Evolutionary conservation across 495 filamentous ascomycete species (phyloP).

Genomic region (Choiromyces venosus): DNA sequence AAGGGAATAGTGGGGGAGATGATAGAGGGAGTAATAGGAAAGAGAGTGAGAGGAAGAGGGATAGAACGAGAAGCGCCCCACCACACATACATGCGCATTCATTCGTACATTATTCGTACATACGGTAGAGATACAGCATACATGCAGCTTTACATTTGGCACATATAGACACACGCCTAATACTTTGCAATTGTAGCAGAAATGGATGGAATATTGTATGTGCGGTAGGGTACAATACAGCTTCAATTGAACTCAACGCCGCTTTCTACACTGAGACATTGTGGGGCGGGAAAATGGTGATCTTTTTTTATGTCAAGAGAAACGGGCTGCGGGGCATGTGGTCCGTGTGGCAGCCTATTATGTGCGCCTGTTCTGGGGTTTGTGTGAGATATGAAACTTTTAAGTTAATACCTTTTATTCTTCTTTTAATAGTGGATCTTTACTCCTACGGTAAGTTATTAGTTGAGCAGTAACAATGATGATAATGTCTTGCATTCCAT

Average conservation of each 20-base stretch:
- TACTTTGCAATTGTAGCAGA: not conserved
- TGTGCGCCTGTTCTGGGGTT: not conserved
- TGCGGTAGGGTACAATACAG: not conserved
- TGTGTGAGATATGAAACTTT: not conserved
- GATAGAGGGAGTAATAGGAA: not conserved
- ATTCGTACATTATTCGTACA: conserved; percentile 1
- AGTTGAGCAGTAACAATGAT: not conserved
- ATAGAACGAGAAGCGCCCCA: not conserved
- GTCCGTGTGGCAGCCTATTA: not conserved
- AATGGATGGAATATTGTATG: not conserved
- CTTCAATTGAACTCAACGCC: not conserved
- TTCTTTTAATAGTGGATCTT: too few species aligned
- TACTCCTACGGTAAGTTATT: too few species aligned
- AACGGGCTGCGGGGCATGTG: not conserved
- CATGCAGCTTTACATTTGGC: not conserved
- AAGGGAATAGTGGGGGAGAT: not conserved
- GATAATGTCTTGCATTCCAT: not conserved
- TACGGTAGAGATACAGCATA: not conserved
- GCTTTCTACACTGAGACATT: not conserved
- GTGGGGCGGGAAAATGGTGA: not conserved
- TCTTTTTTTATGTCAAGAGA: not conserved
- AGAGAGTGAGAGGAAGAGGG: not conserved
- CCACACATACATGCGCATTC: not conserved
- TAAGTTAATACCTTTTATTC: not conserved
- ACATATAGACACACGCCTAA: not conserved